Evolutionary conservation across 805 yeast species (phyloP).

Genomic region (Yamadazyma phyllophila): DNA sequence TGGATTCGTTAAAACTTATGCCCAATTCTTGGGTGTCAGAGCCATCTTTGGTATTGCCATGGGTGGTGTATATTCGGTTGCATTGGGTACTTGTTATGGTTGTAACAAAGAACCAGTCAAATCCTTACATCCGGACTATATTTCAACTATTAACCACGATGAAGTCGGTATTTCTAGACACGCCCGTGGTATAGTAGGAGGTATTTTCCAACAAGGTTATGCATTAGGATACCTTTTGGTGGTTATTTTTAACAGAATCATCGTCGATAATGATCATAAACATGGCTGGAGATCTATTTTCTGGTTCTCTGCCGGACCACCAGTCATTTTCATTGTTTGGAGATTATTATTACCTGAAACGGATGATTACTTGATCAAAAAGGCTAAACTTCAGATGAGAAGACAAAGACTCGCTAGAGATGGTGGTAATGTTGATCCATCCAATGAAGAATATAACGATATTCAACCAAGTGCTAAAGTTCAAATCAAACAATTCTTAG

Average conservation of each 20-base stretch:
- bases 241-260: slow-evolving; percentile 63
- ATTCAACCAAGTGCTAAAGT: slow-evolving; percentile 16
- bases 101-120: slow-evolving; percentile 9
- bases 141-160: slow-evolving; percentile 9
- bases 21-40: slow-evolving; percentile 60
- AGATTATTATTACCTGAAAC: slow-evolving; percentile 41
- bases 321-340: slow-evolving; percentile 34
- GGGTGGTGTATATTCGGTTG: slow-evolving; percentile 58
- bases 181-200: slow-evolving; percentile 60
- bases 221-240: slow-evolving; percentile 67
- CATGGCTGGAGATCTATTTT: slow-evolving; percentile 64
- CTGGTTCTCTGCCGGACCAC: slow-evolving; percentile 66
- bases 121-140: slow-evolving; percentile 6
- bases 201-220: slow-evolving; percentile 78
- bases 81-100: slow-evolving; percentile 44
- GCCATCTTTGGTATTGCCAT: slow-evolving; percentile 58
- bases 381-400: slow-evolving; percentile 15
- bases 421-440: slow-evolving; percentile 23
- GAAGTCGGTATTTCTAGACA: slow-evolving; percentile 31
- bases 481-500: slow-evolving; percentile 7
- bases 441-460: slow-evolving; percentile 20
- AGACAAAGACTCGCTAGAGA: slow-evolving; percentile 6
- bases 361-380: slow-evolving; percentile 47
- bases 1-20: slow-evolving; percentile 56
- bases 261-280: slow-evolving; percentile 30